phyloP scores from a whole-genome alignment of 176 grass and related monocot genomes.

The Hordeum marinum region DNA sequence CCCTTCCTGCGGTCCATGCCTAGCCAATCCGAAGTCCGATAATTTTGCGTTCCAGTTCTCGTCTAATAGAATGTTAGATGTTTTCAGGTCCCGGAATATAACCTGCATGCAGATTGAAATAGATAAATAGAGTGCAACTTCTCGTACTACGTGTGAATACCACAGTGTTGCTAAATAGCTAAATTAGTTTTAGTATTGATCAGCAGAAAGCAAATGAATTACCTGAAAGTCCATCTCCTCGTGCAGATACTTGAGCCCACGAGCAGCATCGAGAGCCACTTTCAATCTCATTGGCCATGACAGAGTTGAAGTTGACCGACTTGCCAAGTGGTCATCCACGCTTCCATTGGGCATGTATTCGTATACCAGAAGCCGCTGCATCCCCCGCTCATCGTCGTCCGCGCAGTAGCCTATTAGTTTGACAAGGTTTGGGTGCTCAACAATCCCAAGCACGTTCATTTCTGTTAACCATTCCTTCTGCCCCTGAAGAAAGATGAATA shows the following conservation, averaged over 20 bases:
- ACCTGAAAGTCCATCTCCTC: constrained; percentile 99
- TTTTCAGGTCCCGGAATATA: constrained; percentile 96
- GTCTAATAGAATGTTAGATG: constrained; percentile 90
- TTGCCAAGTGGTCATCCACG: constrained; percentile 81
- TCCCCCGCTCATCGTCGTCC: constrained; percentile 84
- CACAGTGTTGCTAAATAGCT: too few species aligned
- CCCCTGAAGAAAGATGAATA: constrained; percentile 53
- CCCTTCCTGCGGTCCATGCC: constrained; percentile 93
- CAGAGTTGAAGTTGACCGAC: constrained; percentile 63
- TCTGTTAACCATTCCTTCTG: constrained; percentile 98
- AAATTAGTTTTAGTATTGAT: not conserved
- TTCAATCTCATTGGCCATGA: constrained; percentile 91
- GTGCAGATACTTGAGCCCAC: constrained; percentile 81
- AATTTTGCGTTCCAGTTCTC: constrained; percentile 96
- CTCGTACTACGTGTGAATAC: too few species aligned
- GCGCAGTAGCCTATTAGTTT: constrained; percentile 97
- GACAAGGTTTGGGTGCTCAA: constrained; percentile 93
- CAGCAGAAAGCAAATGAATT: constrained; percentile 12
- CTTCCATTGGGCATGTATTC: constrained; percentile 97
- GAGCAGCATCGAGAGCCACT: constrained; percentile 81
- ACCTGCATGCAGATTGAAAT: constrained; percentile 43
- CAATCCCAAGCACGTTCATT: constrained; percentile 90
- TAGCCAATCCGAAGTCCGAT: constrained; percentile 96
- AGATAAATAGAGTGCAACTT: not conserved
- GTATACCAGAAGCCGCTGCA: constrained; percentile 86